Percentiles rank a stretch among this genome's conserved stretches.
These are phyloP conservation scores for Entomortierella beljakovae DNA, from an alignment of 192 early-diverging fungal species.

Conservation along the genomic window DNA sequence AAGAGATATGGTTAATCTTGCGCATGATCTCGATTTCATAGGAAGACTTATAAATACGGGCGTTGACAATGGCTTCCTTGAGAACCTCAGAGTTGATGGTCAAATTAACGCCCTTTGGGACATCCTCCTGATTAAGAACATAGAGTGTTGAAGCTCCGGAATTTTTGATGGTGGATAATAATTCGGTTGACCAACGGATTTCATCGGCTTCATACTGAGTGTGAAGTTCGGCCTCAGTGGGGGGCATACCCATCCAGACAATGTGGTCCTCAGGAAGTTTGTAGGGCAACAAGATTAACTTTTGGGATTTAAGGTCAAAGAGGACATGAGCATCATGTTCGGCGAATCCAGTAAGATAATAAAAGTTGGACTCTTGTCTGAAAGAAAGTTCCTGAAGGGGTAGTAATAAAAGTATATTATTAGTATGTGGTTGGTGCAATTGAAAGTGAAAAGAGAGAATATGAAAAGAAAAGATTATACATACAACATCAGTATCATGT, in stretches of 20 bases:
- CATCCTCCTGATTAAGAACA: constrained; percentile 62
- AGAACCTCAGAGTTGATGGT: constrained; percentile 44
- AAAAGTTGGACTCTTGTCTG: constrained; percentile 91
- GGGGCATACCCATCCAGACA: constrained; percentile 85
- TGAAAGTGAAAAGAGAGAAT: too few relatives aligned
- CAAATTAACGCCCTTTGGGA: constrained; percentile 27
- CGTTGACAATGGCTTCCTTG: constrained; percentile 72
- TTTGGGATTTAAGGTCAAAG: constrained; percentile 74
- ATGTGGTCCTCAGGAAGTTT: constrained; percentile 74
- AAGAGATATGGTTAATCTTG: constrained; percentile 77
- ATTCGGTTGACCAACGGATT: constrained; percentile 70
- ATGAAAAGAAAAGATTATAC: not conserved
- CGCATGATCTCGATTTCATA: constrained; percentile 85
- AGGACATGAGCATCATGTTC: constrained; percentile 82
- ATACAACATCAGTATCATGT: constrained; percentile 80
- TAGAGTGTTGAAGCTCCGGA: constrained; percentile 63
- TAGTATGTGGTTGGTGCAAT: not conserved
- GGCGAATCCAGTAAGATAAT: constrained; percentile 86
- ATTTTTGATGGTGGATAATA: constrained; percentile 58
- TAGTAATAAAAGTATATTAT: constrained; percentile 34
- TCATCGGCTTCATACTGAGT: constrained; percentile 77
- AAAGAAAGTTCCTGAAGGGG: constrained; percentile 76
- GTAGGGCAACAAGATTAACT: constrained; percentile 77
- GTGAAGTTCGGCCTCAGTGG: constrained; percentile 65
- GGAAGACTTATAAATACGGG: constrained; percentile 87